Evolutionary conservation across 768 basidiomycete species (phyloP), one percentile per base, ranked within the genome.

Genomic region (Pleurotus citrinopileatus): DNA sequence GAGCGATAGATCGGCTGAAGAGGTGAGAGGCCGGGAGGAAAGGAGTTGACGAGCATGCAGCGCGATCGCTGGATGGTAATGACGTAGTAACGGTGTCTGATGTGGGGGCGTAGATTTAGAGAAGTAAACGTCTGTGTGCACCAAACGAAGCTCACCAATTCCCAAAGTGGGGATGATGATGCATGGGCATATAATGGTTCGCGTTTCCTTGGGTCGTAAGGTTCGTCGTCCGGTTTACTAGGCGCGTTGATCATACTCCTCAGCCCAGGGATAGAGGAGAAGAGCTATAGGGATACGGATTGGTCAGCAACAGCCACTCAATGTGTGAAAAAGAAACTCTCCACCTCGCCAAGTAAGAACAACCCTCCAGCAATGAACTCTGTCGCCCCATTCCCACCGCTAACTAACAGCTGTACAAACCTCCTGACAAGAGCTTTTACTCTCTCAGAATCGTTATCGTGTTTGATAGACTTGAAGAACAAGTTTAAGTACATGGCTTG

Each of bases 401-500:
- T 76, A 2, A 74, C 82, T 36, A 97, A 72, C 38, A 93, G 77
- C 68, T 97, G 94, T 22, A 94, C 73, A 42, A 97, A 84, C 42
- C 96, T 72, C 61, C 89, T 81, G 23, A 98, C 78, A 56, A 97
- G 83, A 1, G 93, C 91, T 65, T 84, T 85, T 15, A 88, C 79
- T 7, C 96, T 79, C 43, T 82, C 81, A 0, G 67, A 55, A 53
- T 80, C 78, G 27, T 61, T 62, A 59, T 87, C 87, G 0, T 70
- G 71, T 69, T 95, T 96, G 59, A 97, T 70, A 2, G 90, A 87
- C 61, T 91, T 94, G 81, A 95, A 95, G 17, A 98, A 68, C 15
- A 99, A 70, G 65, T 98, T 98, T 53, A 99, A 80, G 68, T 96
- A 98, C 86, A 98, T 90, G 4, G 94, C 94, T 66, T 98, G 94